Percentiles rank a stretch among this genome's conserved stretches.
Conservation (phyloP, 2,329 filamentous ascomycete species). For the Cercospora sp. region DNA sequence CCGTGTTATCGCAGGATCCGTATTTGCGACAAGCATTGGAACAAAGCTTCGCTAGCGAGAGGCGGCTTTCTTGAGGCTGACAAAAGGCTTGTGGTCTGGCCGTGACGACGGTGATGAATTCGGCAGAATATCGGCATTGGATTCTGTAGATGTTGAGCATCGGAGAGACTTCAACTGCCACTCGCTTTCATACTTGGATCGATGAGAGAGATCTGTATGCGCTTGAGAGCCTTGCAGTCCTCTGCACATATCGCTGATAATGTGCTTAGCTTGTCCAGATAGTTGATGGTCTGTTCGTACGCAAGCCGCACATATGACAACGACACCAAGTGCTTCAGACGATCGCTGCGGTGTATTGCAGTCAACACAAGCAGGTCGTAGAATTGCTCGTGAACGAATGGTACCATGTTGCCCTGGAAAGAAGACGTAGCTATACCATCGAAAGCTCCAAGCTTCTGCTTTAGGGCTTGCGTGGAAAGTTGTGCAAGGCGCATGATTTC, state of each 20-base stretch:
- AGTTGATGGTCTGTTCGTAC: neutral
- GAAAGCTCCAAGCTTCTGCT: slow-evolving; percentile 81
- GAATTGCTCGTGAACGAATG: slow-evolving; percentile 91
- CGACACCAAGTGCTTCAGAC: slow-evolving; percentile 57
- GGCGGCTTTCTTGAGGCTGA: neutral
- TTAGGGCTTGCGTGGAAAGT: slow-evolving; percentile 66
- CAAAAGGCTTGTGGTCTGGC: neutral
- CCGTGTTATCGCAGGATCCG: neutral
- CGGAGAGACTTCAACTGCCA: neutral
- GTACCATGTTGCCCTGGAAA: slow-evolving; percentile 82
- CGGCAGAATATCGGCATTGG: neutral
- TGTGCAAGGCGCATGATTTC: slow-evolving; percentile 30
- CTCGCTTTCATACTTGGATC: neutral
- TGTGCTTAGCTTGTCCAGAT: neutral
- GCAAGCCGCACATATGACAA: neutral
- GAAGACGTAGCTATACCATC: slow-evolving; percentile 59
- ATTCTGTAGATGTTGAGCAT: neutral
- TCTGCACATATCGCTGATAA: neutral
- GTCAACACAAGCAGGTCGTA: slow-evolving; percentile 84
- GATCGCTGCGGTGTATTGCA: slow-evolving; percentile 65
- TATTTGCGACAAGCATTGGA: neutral
- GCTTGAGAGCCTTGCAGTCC: neutral
- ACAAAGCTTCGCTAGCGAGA: neutral
- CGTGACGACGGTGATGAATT: neutral
- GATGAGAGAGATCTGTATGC: neutral